Evolutionary conservation across 1,284 basidiomycete genomes (phyloP).

Genomic region (Polyporus tsugae): DNA sequence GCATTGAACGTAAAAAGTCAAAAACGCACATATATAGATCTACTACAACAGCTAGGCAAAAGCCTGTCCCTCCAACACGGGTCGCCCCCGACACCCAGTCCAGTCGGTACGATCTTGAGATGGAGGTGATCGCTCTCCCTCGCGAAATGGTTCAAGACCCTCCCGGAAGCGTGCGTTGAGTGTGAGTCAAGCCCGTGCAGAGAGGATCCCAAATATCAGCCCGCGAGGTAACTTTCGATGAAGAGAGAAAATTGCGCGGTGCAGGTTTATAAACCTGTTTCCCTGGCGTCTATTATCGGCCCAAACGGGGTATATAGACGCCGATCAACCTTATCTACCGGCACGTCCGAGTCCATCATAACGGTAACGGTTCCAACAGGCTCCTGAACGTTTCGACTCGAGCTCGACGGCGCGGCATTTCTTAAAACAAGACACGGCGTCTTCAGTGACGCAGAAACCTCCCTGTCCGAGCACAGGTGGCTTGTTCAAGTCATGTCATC

Average conservation of each 20-base stretch:
- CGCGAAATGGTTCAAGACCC: constrained; percentile 58
- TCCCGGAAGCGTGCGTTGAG: constrained; percentile 35
- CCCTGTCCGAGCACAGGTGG: neutral
- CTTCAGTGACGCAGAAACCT: neutral
- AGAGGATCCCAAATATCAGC: constrained; percentile 75
- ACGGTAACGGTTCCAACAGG: too few relatives aligned
- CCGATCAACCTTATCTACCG: too few relatives aligned
- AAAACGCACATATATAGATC: constrained; percentile 1
- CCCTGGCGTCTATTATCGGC: constrained; percentile 7
- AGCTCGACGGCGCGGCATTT: neutral
- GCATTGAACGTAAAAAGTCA: neutral
- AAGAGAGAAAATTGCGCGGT: constrained; percentile 28
- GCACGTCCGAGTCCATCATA: too few relatives aligned
- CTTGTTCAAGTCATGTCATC: neutral
- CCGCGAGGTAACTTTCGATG: constrained; percentile 74
- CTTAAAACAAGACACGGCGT: neutral
- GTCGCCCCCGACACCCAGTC: constrained; percentile 52
- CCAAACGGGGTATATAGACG: too few relatives aligned
- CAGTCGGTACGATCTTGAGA: constrained; percentile 55
- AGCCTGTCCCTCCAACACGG: constrained; percentile 62
- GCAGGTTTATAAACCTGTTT: constrained; percentile 11
- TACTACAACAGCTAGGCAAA: constrained; percentile 13
- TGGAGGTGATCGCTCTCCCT: constrained; percentile 57
- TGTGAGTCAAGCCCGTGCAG: constrained; percentile 32
- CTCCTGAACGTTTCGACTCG: neutral